Conservation (phyloP, 352 stramenopile species). For the Globisporangium emineosum region DNA sequence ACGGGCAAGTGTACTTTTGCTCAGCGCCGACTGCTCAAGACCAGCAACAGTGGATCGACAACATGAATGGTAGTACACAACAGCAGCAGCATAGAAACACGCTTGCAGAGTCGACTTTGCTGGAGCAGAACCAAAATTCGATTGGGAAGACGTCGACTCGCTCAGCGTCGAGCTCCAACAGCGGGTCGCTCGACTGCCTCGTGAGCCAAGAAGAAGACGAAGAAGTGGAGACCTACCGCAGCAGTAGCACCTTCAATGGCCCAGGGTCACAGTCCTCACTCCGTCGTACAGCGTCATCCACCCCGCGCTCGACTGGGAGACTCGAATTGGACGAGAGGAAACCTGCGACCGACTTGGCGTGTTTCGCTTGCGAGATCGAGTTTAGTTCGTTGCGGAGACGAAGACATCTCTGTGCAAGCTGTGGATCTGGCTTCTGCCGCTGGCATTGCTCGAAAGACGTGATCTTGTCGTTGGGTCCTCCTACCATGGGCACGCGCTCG, state of each 20-base stretch:
- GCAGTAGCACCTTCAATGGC: not conserved
- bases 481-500: not conserved
- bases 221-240: not conserved
- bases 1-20: constrained; percentile 30
- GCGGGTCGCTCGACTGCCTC: constrained; percentile 7
- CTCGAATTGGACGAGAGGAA: constrained; percentile 12
- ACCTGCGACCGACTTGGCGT: constrained; percentile 5
- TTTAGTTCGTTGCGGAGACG: constrained; percentile 22
- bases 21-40: constrained; percentile 23
- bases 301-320: not conserved
- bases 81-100: not conserved
- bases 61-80: constrained; percentile 14
- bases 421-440: constrained; percentile 25
- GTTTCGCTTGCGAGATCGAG: constrained; percentile 22
- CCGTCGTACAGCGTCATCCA: constrained; percentile 1
- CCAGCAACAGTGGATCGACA: constrained; percentile 26
- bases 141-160: constrained; percentile 3
- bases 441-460: constrained; percentile 26
- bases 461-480: constrained; percentile 2
- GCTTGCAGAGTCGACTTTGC: not conserved
- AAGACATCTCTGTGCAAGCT: constrained; percentile 24
- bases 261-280: constrained; percentile 1
- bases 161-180: not conserved
- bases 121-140: constrained; percentile 2
- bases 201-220: not conserved